Evolutionary conservation across 768 basidiomycete species (phyloP).

Genomic region (Suillus bovinus): DNA sequence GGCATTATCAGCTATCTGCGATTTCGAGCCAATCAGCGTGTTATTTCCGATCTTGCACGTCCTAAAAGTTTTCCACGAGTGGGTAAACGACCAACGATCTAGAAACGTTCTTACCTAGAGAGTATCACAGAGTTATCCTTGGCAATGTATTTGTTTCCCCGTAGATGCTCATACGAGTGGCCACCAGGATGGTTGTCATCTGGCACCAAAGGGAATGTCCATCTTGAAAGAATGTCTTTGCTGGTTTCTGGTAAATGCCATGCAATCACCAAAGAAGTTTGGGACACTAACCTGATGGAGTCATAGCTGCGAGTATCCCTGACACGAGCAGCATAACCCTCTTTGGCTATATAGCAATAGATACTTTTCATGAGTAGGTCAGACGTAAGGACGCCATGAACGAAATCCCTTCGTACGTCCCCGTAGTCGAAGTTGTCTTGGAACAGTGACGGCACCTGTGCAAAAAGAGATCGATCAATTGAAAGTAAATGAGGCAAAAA

Average conservation of each 20-base stretch:
- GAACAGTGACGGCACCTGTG: conserved; percentile 89
- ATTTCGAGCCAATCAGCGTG: conserved; percentile 82
- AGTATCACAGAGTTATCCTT: conserved; percentile 75
- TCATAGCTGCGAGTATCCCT: conserved; percentile 92
- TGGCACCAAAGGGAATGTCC: conserved; percentile 95
- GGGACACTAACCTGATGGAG: conserved; percentile 67
- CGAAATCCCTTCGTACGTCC: conserved; percentile 89
- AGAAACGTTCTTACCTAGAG: conserved; percentile 60
- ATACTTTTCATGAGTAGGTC: conserved; percentile 95
- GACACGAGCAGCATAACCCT: conserved; percentile 91
- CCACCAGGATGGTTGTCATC: conserved; percentile 90
- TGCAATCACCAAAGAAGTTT: background rate
- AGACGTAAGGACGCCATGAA: conserved; percentile 91
- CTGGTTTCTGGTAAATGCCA: conserved; percentile 39
- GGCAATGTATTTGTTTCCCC: conserved; percentile 88
- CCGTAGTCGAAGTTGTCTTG: conserved; percentile 99
- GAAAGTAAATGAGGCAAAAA: background rate
- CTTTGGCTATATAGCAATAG: conserved; percentile 83
- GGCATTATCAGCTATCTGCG: conserved; percentile 65
- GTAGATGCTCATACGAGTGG: conserved; percentile 79
- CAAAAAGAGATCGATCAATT: conserved; percentile 8
- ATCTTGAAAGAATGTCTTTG: conserved; percentile 89
- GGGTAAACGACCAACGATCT: conserved; percentile 1
- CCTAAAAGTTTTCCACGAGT: conserved; percentile 38
- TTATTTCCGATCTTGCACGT: conserved; percentile 82